A percentile compares a stretch with the other conserved stretches of the same genome.
These are phyloP conservation scores for Colletotrichum tamarilloi DNA, from an alignment of 2,329 filamentous ascomycete genomes.

Conservation along the genomic window DNA sequence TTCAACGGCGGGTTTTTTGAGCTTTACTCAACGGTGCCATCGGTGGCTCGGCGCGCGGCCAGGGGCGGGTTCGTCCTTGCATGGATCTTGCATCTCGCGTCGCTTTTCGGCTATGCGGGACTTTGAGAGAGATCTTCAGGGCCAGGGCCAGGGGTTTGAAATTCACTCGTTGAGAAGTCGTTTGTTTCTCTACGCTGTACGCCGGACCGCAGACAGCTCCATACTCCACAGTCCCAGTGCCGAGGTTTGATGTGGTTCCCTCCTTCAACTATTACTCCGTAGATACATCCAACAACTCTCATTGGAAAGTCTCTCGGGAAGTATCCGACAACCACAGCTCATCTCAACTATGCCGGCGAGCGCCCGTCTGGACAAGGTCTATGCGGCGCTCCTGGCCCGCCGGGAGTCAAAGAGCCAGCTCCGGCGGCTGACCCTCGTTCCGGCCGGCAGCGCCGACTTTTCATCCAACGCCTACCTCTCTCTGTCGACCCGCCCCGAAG, in stretches of 20 bases:
- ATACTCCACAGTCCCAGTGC: background rate
- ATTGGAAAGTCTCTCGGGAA: background rate
- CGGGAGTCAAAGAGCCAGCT: constrained; percentile 47
- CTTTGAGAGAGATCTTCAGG: background rate
- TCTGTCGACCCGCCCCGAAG: constrained; percentile 62
- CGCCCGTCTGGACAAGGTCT: constrained; percentile 28
- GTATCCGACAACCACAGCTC: background rate
- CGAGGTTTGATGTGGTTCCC: constrained; percentile 4
- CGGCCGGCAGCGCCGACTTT: constrained; percentile 78
- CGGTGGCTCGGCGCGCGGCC: constrained; percentile 1
- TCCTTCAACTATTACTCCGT: background rate
- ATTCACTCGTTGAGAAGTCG: constrained; percentile 3
- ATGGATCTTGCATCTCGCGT: constrained; percentile 26
- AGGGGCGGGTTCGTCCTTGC: constrained; percentile 9
- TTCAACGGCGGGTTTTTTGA: background rate
- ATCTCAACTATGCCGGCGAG: constrained; percentile 19
- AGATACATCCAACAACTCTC: background rate
- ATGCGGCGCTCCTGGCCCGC: constrained; percentile 26
- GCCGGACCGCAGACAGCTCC: background rate
- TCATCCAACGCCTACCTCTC: constrained; percentile 86
- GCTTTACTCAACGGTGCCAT: constrained; percentile 18
- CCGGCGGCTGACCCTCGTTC: constrained; percentile 65
- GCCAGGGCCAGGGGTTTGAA: background rate
- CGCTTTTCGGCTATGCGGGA: background rate
- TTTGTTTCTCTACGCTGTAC: background rate